Conservation (phyloP, 305 asterid species). For the Salvia sclarea region DNA sequence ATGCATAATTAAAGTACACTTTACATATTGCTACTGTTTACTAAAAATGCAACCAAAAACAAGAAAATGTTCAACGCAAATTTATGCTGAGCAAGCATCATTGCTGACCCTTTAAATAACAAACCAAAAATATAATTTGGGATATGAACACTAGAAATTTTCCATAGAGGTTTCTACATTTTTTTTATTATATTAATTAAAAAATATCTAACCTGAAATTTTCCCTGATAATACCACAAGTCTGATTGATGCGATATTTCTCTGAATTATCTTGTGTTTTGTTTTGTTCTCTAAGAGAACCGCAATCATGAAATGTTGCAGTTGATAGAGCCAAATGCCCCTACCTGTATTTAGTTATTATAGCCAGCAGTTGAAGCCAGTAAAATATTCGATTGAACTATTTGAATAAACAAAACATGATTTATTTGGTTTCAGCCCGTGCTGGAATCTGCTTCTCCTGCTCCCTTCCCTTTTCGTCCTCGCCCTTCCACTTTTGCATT, state of each 20-base stretch:
- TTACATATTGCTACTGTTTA: not conserved
- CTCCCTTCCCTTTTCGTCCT: constrained; percentile 2
- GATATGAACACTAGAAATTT: not conserved
- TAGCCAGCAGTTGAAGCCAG: not conserved
- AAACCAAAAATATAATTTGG: not conserved
- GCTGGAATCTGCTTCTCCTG: not conserved
- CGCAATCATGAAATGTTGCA: not conserved
- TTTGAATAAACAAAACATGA: constrained; percentile 10
- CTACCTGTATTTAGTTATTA: not conserved
- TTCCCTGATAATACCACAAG: not conserved
- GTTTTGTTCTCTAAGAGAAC: not conserved
- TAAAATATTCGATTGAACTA: not conserved
- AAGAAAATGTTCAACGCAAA: not conserved
- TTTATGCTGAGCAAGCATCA: not conserved
- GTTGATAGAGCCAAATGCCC: not conserved
- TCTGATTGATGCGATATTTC: not conserved
- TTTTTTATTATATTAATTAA: not conserved
- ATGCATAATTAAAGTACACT: not conserved
- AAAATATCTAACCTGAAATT: not conserved
- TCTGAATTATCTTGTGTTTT: not conserved
- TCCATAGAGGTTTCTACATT: not conserved
- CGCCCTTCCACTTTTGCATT: constrained; percentile 26
- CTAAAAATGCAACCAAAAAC: not conserved
- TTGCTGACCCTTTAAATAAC: not conserved
- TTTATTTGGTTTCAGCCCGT: constrained; percentile 23